Evolutionary conservation across 2,329 filamentous ascomycete species (phyloP), one percentile per base, ranked within the genome.

Genomic region (Rosellinia necatrix): DNA sequence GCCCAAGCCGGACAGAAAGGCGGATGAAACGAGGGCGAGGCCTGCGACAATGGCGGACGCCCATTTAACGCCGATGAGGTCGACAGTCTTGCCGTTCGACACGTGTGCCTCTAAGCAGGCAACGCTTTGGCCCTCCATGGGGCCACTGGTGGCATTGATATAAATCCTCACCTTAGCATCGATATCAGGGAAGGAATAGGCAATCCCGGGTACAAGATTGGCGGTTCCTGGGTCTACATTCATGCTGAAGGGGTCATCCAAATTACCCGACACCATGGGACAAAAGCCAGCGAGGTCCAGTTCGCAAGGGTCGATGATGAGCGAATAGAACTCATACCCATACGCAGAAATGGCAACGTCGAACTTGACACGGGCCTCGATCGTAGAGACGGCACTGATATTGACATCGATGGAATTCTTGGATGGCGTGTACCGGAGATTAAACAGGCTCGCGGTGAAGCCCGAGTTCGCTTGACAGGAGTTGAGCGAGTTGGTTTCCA

Each of bases 41-140:
- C 91, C 91, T 62, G 91, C 91, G 66, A 97, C 92, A 64, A 96
- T 81, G 55, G 93, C 93, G 22, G 92, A 92, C 32, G 86, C 82
- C 92, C 92, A 97, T 67, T 92, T 91, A 35, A 97, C 92, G 58
- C 87, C 91, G 59, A 91, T 79, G 66, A 96, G 85, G 71, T 97
- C 87, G 50, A 97, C 93, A 0, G 92, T 96, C 76, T 96, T 91
- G 60, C 90, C 90, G 73, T 97, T 97, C 65, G 91, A 96, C 50
- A 97, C 81, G 60, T 87, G 81, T 44, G 92, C 92, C 77, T 96
- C 89, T 49, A 97, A 86, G 72, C 93, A 97, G 53, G 92, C 91
- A 49, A 96, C 83, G 66, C 81, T 85, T 47, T 82, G 75, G 49
- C 81, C 79, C 6, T 76, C 78, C 37, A 70, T 54, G 38, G 62